phyloP scores from a whole-genome alignment of 768 basidiomycete genomes.

The Lyophyllum semitale region DNA sequence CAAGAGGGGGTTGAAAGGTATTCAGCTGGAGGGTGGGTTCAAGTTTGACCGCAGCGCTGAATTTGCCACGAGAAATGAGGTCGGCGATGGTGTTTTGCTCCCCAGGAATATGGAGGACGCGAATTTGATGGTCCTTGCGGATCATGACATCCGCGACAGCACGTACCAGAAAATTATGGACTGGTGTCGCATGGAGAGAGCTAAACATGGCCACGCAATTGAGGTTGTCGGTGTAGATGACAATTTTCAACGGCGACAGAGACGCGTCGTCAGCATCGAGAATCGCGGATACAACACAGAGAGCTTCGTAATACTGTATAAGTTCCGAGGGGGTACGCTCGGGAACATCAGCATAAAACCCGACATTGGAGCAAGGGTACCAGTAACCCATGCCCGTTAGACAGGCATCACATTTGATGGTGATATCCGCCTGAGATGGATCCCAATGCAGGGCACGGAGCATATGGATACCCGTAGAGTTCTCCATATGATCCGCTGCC shows the following conservation, averaged over 20 bases:
- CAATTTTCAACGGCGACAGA: not conserved
- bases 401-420: constrained; percentile 25
- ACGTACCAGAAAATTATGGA: not conserved
- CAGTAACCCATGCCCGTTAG: constrained; percentile 21
- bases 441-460: constrained; percentile 20
- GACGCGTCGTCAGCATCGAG: not conserved
- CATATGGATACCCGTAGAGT: constrained; percentile 19
- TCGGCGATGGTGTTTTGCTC: constrained; percentile 15
- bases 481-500: constrained; percentile 23
- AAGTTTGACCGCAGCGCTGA: not conserved
- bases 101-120: constrained; percentile 16
- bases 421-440: constrained; percentile 9
- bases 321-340: not conserved
- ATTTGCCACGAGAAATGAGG: constrained; percentile 14
- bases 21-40: no score
- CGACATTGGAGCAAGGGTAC: constrained; percentile 17
- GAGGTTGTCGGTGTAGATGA: constrained; percentile 23
- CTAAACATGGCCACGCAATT: not conserved
- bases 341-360: constrained; percentile 10
- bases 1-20: not conserved
- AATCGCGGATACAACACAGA: constrained; percentile 19
- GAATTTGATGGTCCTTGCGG: constrained; percentile 3
- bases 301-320: constrained; percentile 28
- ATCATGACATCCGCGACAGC: not conserved
- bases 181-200: not conserved